Conservation (phyloP, 495 filamentous ascomycete species). For the Xylaria acuta region DNA sequence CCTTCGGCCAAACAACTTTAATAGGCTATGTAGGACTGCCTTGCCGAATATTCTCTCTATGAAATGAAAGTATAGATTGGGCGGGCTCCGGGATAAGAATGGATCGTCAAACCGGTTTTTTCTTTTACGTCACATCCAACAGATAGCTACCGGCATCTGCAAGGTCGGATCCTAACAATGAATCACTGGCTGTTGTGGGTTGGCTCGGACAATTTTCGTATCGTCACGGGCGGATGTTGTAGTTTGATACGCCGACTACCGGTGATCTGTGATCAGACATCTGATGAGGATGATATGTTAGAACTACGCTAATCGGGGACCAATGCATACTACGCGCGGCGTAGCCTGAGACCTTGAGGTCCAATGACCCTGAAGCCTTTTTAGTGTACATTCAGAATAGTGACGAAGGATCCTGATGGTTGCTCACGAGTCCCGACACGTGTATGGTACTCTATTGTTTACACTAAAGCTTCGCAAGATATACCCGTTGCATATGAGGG, state of each 20-base stretch:
- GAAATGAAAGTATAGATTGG: slow-evolving; percentile 15
- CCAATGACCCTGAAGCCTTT: slow-evolving; percentile 10
- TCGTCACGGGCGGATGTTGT: neutral
- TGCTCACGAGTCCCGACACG: slow-evolving; percentile 19
- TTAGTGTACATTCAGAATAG: slow-evolving; percentile 11
- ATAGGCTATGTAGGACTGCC: slow-evolving; percentile 13
- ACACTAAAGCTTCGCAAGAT: slow-evolving; percentile 23
- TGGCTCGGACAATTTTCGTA: neutral
- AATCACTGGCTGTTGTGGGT: slow-evolving; percentile 6
- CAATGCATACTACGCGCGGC: slow-evolving; percentile 18
- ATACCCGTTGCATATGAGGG: slow-evolving; percentile 13
- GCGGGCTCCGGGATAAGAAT: slow-evolving; percentile 3
- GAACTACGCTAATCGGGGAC: slow-evolving; percentile 2
- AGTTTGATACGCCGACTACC: neutral
- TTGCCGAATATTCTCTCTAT: slow-evolving; percentile 22
- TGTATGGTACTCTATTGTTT: slow-evolving; percentile 1
- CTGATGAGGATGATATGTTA: slow-evolving; percentile 8
- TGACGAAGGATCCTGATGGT: slow-evolving; percentile 20
- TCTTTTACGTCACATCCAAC: slow-evolving; percentile 21
- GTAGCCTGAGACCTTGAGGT: slow-evolving; percentile 8
- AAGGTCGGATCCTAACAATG: slow-evolving; percentile 8
- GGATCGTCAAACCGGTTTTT: slow-evolving; percentile 19
- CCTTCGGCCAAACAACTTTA: neutral
- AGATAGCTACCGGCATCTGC: neutral
- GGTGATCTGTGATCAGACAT: slow-evolving; percentile 13